Evolutionary conservation across 495 filamentous ascomycete genomes (phyloP).

Genomic region (Podospora appendiculata): DNA sequence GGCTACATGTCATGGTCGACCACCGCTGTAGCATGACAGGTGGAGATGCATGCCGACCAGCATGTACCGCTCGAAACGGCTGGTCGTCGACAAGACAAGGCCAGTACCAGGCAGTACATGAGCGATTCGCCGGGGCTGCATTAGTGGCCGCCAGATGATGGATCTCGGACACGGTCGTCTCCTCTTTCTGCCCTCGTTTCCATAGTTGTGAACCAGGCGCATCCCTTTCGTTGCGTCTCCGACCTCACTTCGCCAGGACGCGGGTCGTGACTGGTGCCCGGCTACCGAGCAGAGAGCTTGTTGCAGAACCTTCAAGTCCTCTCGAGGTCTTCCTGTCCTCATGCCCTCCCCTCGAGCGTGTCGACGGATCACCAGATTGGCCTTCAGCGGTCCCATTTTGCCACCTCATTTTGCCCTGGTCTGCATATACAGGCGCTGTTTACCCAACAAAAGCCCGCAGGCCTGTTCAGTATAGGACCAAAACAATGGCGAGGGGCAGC

Average conservation of each 20-base stretch:
- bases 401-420: slow-evolving; percentile 36
- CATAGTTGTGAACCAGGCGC: slow-evolving; percentile 25
- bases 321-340: slow-evolving; percentile 10
- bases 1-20: slow-evolving; percentile 13
- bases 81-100: slow-evolving; percentile 11
- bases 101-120: slow-evolving; percentile 22
- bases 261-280: slow-evolving; percentile 24
- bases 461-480: slow-evolving; percentile 26
- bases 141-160: slow-evolving; percentile 43
- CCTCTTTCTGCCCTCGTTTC: slow-evolving; percentile 9
- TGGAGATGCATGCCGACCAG: slow-evolving; percentile 29
- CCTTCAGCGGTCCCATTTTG: slow-evolving; percentile 34
- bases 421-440: slow-evolving; percentile 34
- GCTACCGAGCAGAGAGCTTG: slow-evolving; percentile 4
- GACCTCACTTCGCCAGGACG: slow-evolving; percentile 13
- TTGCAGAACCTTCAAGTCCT: slow-evolving; percentile 8
- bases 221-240: slow-evolving; percentile 22
- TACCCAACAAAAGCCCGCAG: slow-evolving; percentile 20
- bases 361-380: slow-evolving; percentile 26
- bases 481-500: slow-evolving; percentile 10
- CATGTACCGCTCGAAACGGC: slow-evolving; percentile 23
- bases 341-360: neutral
- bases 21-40: slow-evolving; percentile 21
- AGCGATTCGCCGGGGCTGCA: slow-evolving; percentile 33
- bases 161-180: slow-evolving; percentile 27